These are phyloP conservation scores for Geotrichum ghanense DNA, from an alignment of 805 yeast species.

Conservation along the genomic window DNA sequence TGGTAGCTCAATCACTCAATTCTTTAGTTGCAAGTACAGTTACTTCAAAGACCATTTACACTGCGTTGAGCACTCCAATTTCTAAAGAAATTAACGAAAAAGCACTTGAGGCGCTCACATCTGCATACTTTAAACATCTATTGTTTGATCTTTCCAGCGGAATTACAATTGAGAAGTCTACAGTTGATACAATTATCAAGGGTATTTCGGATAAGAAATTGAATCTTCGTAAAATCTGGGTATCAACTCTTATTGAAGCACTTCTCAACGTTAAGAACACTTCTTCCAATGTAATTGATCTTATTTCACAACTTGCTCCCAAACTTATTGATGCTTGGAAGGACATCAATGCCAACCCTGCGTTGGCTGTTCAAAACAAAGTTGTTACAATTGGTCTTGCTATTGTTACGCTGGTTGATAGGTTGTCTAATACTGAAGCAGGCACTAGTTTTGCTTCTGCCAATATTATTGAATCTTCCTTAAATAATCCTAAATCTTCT, in stretches of 20 bases:
- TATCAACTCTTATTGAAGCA: conserved; percentile 34
- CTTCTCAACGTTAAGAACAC: conserved; percentile 12
- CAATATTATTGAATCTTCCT: not conserved
- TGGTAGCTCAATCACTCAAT: conserved; percentile 37
- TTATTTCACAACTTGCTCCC: conserved; percentile 19
- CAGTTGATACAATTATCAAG: conserved; percentile 27
- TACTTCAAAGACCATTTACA: conserved; percentile 31
- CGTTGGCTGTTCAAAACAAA: conserved; percentile 40
- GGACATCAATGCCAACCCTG: conserved; percentile 41
- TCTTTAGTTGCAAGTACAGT: conserved; percentile 21
- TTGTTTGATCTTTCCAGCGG: conserved; percentile 20
- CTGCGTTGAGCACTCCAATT: conserved; percentile 39
- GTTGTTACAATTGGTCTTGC: conserved; percentile 45
- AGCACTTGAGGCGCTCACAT: conserved; percentile 39
- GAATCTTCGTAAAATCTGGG: conserved; percentile 60
- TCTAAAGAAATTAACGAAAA: conserved; percentile 68
- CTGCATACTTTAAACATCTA: conserved; percentile 38
- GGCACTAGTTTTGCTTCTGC: not conserved
- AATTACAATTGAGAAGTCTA: conserved; percentile 18
- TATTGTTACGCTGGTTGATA: conserved; percentile 18
- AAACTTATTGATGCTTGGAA: conserved; percentile 24
- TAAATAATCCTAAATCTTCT: not conserved
- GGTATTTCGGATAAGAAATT: conserved; percentile 61
- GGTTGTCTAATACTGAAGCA: not conserved
- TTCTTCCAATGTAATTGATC: conserved; percentile 7